Percentiles rank a stretch among this genome's conserved stretches.
phyloP scores from a whole-genome alignment of 805 yeast genomes.

The Hanseniaspora nectarophila region DNA sequence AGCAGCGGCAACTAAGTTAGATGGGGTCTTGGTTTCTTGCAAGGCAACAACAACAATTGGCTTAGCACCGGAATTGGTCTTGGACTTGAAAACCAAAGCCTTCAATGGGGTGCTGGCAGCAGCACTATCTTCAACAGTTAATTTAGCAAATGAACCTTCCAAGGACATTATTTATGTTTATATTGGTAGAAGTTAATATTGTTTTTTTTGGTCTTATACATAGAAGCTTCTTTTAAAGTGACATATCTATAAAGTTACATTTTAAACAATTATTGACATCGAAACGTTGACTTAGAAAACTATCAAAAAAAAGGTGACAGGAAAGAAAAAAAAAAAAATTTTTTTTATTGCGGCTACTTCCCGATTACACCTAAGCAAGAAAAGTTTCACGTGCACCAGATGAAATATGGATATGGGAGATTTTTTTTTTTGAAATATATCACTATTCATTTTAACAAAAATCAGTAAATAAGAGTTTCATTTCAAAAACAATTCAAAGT shows the following conservation, averaged over 20 bases:
- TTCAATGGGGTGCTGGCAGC: conserved; percentile 49
- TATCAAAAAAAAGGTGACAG: too few relatives aligned
- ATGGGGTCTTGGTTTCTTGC: conserved; percentile 57
- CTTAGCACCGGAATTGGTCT: conserved; percentile 68
- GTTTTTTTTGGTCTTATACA: background rate
- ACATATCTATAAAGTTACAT: too few relatives aligned
- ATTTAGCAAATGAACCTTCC: conserved; percentile 54
- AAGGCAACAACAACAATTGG: conserved; percentile 75
- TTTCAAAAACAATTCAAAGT: too few relatives aligned
- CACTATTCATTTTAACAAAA: too few relatives aligned
- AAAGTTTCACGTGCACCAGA: background rate
- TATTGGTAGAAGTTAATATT: too few relatives aligned
- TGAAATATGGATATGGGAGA: too few relatives aligned
- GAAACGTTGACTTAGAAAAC: too few relatives aligned
- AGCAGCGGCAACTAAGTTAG: conserved; percentile 49
- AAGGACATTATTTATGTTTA: conserved; percentile 53
- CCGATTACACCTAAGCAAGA: too few relatives aligned
- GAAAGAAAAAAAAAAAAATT: background rate
- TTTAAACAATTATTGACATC: too few relatives aligned
- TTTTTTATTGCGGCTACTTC: background rate
- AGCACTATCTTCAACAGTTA: conserved; percentile 48
- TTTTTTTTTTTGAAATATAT: too few relatives aligned
- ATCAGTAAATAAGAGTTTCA: too few relatives aligned
- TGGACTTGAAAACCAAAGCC: conserved; percentile 79
- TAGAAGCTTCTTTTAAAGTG: background rate